Base-by-base conservation (phyloP, 2,329 filamentous ascomycete genomes). In the Periconia digitata region DNA sequence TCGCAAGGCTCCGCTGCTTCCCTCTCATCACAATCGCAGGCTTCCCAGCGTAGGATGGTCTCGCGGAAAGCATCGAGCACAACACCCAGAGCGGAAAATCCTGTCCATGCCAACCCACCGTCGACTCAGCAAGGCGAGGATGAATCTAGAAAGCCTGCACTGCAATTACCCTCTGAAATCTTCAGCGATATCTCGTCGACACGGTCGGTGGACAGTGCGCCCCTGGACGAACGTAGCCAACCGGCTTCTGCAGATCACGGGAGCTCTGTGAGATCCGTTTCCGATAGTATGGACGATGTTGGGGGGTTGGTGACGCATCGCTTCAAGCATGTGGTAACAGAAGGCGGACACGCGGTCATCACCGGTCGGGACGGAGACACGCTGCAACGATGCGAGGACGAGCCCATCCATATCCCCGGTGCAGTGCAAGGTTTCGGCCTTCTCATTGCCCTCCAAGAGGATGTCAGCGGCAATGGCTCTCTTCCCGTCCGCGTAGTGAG, bases 331-430 rank as follows among this genome's bases (percentile, higher is more conserved):
- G 77, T 88, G 3, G 75, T 86, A 21, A 91, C 88, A 0, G 84
- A 88, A 2, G 87, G 85, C 15, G 90, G 90, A 0, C 90, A 96
- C 72, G 84, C 87, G 21, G 82, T 95, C 23, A 89, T 95, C 45
- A 94, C 89, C 1, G 90, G 90, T 6, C 80, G 87, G 46, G 85
- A 90, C 44, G 86, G 84, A 2, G 80, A 84, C 2, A 82, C 79
- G 1, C 73, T 94, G 38, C 88, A 95, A 64, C 81, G 84, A 44
- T 96, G 91, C 63, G 91, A 96, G 69, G 91, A 96, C 62, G 91
- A 96, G 62, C 90, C 91, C 0, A 95, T 96, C 21, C 90, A 92
- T 56, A 86, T 90, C 1, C 91, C 91, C 1, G 90, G 90, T 27
- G 88, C 89, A 1, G 74, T 92, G 0, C 91, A 96, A 66, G 79